Evolutionary conservation across 768 basidiomycete species (phyloP).

Genomic region (Pleurotus tuoliensis): DNA sequence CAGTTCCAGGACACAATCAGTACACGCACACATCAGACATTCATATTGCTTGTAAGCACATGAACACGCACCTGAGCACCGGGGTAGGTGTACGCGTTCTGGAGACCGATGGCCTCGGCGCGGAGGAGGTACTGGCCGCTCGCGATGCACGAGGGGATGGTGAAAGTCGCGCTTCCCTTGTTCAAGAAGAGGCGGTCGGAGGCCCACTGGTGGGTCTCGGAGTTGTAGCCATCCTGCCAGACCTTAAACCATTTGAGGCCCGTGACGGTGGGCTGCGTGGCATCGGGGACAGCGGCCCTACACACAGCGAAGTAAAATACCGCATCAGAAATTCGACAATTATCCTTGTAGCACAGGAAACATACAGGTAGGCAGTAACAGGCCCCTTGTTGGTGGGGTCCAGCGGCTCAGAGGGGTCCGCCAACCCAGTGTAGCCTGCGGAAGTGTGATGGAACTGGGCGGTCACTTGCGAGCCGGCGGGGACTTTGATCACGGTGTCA

Average conservation of each 20-base stretch:
- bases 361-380: constrained; percentile 33
- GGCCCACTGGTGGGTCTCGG: constrained; percentile 30
- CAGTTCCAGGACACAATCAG: background rate
- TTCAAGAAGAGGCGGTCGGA: constrained; percentile 37
- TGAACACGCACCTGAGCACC: constrained; percentile 29
- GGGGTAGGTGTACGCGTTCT: constrained; percentile 29
- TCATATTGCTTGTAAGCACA: background rate
- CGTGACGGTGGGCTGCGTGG: constrained; percentile 32
- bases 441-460: constrained; percentile 39
- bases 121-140: constrained; percentile 40
- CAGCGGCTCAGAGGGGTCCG: constrained; percentile 37
- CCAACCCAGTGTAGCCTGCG: constrained; percentile 24
- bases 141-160: constrained; percentile 34
- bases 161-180: constrained; percentile 40
- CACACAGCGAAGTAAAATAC: background rate
- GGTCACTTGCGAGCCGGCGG: constrained; percentile 36
- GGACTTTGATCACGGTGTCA: constrained; percentile 28
- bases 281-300: constrained; percentile 36
- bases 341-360: background rate
- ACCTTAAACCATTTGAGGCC: constrained; percentile 45
- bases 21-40: background rate
- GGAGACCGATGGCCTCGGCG: constrained; percentile 35
- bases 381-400: constrained; percentile 40
- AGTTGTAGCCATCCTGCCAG: constrained; percentile 27
- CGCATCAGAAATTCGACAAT: background rate